Evolutionary conservation across 441 rosid genomes (phyloP).

Genomic region (Arabidopsis hybrid): DNA sequence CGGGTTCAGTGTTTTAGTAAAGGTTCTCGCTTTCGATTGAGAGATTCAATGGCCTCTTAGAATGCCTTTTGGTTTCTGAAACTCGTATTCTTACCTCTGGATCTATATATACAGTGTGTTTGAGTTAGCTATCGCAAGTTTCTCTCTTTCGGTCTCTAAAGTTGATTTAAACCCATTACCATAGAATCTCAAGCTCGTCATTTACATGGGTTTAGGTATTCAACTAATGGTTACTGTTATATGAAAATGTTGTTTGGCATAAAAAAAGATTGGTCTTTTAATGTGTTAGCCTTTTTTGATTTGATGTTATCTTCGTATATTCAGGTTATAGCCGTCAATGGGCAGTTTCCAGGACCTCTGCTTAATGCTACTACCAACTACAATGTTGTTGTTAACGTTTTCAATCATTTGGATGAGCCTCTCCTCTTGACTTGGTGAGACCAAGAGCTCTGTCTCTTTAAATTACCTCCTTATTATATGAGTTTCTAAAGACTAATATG

Average conservation of each 20-base stretch:
- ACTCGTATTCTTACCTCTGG: neutral
- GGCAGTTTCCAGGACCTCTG: constrained; percentile 77
- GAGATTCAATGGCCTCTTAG: neutral
- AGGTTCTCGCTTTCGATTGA: constrained; percentile 3
- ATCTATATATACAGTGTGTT: neutral
- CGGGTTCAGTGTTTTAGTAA: neutral
- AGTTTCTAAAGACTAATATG: constrained; percentile 5
- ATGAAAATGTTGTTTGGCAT: neutral
- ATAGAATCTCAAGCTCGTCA: neutral
- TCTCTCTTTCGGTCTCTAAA: neutral
- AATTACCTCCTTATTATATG: neutral
- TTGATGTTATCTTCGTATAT: constrained; percentile 11
- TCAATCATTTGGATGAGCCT: constrained; percentile 72
- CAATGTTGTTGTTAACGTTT: constrained; percentile 70
- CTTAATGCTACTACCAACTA: constrained; percentile 81
- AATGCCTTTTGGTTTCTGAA: neutral
- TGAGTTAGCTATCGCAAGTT: neutral
- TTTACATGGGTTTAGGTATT: constrained; percentile 1
- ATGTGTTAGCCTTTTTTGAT: constrained; percentile 13
- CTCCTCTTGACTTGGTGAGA: constrained; percentile 85
- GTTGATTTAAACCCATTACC: neutral
- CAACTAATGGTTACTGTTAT: neutral
- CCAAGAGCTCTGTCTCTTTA: neutral
- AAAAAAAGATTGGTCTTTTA: neutral
- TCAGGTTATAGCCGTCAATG: constrained; percentile 88